phyloP scores from a whole-genome alignment of 768 basidiomycete species.

The Auricularia cornea region DNA sequence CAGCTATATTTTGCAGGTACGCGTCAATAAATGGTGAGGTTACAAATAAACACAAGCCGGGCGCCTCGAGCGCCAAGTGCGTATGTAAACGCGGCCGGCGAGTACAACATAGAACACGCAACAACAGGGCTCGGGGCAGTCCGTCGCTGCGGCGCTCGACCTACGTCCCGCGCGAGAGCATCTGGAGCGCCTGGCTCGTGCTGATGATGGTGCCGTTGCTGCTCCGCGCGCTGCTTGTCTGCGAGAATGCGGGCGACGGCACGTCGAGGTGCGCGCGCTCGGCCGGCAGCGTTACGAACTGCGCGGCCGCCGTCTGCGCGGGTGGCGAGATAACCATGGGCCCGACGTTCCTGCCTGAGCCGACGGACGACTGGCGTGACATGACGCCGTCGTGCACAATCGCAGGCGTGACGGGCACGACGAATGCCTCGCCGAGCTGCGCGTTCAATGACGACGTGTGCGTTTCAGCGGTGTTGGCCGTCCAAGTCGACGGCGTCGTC shows the following conservation, averaged over 20 bases:
- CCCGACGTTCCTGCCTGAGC: neutral
- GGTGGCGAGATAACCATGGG: neutral
- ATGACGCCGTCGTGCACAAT: neutral
- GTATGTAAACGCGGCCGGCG: too few relatives aligned
- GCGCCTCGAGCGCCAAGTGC: too few relatives aligned
- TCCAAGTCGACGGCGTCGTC: neutral
- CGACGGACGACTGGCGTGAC: neutral
- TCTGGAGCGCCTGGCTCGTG: neutral
- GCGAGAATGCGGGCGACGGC: neutral
- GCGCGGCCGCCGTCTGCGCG: neutral
- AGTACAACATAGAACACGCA: too few relatives aligned
- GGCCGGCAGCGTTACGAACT: neutral
- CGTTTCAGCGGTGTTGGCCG: neutral
- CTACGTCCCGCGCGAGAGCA: neutral
- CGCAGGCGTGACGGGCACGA: neutral
- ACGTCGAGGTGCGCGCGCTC: neutral
- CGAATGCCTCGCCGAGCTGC: neutral
- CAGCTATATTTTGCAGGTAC: too few relatives aligned
- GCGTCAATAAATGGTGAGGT: too few relatives aligned
- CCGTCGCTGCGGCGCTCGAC: neutral
- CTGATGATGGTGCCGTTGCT: neutral
- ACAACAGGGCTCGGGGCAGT: too few relatives aligned
- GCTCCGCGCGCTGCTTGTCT: neutral
- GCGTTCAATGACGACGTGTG: neutral
- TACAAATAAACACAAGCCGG: too few relatives aligned